Evolutionary conservation across 768 basidiomycete genomes (phyloP), one percentile per base, ranked within the genome.

Genomic region (Suillus plorans): DNA sequence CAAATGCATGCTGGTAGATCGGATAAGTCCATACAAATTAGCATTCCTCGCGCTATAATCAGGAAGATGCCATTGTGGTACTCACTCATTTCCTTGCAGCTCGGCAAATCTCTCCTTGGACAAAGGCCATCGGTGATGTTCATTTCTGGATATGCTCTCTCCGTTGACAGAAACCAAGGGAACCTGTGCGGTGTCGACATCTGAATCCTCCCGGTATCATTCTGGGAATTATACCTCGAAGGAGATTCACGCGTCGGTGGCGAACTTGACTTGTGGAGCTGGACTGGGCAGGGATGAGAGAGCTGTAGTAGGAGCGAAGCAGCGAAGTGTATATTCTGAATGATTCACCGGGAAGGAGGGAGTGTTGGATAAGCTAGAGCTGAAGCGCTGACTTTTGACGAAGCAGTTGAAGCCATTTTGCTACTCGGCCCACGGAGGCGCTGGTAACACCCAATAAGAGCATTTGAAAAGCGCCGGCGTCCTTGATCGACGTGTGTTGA

Each of bases 321-420:
- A 47, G 45, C 45, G n/a, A 22, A n/a, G 10, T 6, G 5, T n/a
- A 47, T 47, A 22, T 61, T 20, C 45, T 47, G 9, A 89, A 70
- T 3, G 69, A 37, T 77, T 92, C 90, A 5, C 80, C 83, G 0
- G 88, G 87, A 13, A 92, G 79, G 2, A 92, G 80, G 0, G 89
- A 89, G 44, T 81, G 85, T 62, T 75, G 78, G 28, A 92, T 82
- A 45, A 92, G 76, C 55, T 85, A 80, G 45, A 81, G 72, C 47
- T 37, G 36, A 37, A 1, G 36, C 36, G 7, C 10, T 79, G 79
- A 28, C 45, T 34, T 2, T 41, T 25, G 20, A 64, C 18, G 44
- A 20, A 45, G 44, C 9, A 45, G 4, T n/a, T 12, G 45, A 2
- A 45, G 20, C 20, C n/a, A 9, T 37, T 10, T 18, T 2, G 5